Conservation (phyloP, 2,329 filamentous ascomycete species). For the Monosporascus sp. region DNA sequence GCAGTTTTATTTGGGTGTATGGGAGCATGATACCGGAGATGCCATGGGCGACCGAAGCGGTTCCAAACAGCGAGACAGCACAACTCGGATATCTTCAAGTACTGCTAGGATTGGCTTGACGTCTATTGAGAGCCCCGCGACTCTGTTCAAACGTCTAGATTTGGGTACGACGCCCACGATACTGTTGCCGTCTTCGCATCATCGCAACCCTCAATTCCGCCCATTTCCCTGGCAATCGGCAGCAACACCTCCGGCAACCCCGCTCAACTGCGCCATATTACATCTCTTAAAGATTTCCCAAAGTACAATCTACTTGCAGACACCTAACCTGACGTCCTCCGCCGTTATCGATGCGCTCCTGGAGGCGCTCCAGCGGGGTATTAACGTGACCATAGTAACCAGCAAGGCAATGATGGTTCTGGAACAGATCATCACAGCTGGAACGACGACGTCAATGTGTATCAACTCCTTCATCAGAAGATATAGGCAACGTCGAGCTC, state of each 20-base stretch:
- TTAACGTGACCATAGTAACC: conserved; percentile 63
- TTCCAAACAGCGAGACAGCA: conserved; percentile 1
- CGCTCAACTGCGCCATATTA: conserved; percentile 61
- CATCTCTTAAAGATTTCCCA: conserved; percentile 54
- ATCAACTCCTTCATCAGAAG: conserved; percentile 52
- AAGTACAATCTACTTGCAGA: conserved; percentile 61
- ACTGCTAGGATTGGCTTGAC: conserved; percentile 7
- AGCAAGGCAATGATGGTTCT: conserved; percentile 66
- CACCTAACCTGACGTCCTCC: conserved; percentile 69
- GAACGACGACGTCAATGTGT: conserved; percentile 65
- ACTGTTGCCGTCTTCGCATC: conserved; percentile 70
- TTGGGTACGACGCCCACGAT: conserved; percentile 43
- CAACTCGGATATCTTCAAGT: neutral
- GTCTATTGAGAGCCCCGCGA: conserved; percentile 17
- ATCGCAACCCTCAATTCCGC: conserved; percentile 59
- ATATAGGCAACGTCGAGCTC: conserved; percentile 35
- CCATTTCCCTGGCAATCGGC: conserved; percentile 50
- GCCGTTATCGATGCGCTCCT: conserved; percentile 59
- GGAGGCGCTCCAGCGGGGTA: conserved; percentile 56
- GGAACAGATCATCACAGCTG: conserved; percentile 76
- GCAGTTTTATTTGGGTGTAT: conserved; percentile 63
- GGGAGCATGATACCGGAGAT: conserved; percentile 41
- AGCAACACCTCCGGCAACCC: conserved; percentile 52
- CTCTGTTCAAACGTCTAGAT: conserved; percentile 9
- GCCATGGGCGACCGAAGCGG: conserved; percentile 2